Evolutionary conservation across 345 rosid genomes (phyloP).

Genomic region (Ceriops decandra): DNA sequence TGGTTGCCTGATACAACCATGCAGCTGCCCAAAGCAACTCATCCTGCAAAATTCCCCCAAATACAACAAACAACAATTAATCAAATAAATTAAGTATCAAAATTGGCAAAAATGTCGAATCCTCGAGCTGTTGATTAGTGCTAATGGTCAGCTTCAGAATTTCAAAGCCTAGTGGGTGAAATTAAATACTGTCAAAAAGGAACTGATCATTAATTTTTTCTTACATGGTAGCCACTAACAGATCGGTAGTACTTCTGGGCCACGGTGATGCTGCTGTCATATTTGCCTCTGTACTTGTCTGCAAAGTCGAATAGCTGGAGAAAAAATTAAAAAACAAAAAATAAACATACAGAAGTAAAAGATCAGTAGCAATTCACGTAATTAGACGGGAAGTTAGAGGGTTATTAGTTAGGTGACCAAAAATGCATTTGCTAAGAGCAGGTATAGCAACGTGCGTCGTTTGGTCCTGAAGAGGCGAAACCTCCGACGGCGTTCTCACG

Average conservation of each 20-base stretch:
- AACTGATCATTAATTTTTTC: neutral
- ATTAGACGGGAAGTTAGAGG: slow-evolving; percentile 1
- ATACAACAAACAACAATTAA: slow-evolving; percentile 1
- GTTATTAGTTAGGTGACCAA: neutral
- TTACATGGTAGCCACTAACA: slow-evolving; percentile 88
- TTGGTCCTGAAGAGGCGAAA: neutral
- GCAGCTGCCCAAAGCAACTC: slow-evolving; percentile 98
- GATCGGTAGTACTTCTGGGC: slow-evolving; percentile 85
- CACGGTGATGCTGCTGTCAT: slow-evolving; percentile 80
- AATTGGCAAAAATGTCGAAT: neutral
- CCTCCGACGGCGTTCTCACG: slow-evolving; percentile 38
- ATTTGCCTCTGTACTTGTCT: slow-evolving; percentile 94
- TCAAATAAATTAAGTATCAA: neutral
- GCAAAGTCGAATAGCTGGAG: slow-evolving; percentile 88
- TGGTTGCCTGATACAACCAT: slow-evolving; percentile 85
- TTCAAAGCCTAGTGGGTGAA: no score
- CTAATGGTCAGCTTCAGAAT: no score
- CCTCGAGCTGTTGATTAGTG: no score
- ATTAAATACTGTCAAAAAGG: no score
- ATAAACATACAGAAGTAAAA: neutral
- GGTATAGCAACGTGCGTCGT: neutral
- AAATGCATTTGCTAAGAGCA: neutral
- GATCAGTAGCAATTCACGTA: slow-evolving; percentile 11
- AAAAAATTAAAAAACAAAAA: neutral
- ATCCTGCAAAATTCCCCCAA: slow-evolving; percentile 48